Percentiles rank a stretch among this genome's conserved stretches.
These are phyloP conservation scores for Phlyctochytrium planicorne DNA, from an alignment of 192 early-diverging fungal species.

Conservation along the genomic window DNA sequence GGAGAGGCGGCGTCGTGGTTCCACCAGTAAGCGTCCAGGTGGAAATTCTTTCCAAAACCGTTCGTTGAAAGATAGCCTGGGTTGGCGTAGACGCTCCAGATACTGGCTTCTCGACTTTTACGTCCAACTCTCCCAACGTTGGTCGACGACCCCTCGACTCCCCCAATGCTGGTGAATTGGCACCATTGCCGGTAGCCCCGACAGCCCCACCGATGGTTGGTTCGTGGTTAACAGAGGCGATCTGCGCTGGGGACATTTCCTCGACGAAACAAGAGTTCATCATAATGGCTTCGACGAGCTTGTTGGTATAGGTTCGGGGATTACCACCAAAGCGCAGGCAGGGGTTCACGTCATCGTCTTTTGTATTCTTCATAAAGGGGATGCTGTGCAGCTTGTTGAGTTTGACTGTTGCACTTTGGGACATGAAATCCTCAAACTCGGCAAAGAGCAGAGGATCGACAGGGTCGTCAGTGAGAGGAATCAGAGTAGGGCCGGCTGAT, in stretches of 20 bases:
- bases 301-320: slow-evolving; percentile 82
- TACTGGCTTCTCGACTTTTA: background rate
- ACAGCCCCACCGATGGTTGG: background rate
- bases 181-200: background rate
- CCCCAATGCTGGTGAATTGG: background rate
- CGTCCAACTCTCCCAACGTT: too few species aligned
- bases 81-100: slow-evolving; percentile 8
- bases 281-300: slow-evolving; percentile 89
- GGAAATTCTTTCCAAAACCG: slow-evolving; percentile 18
- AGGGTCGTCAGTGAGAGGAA: background rate
- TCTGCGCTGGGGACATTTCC: slow-evolving; percentile 63
- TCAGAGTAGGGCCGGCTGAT: background rate
- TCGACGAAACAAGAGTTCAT: slow-evolving; percentile 90
- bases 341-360: slow-evolving; percentile 87
- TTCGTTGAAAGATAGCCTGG: slow-evolving; percentile 16
- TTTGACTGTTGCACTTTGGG: slow-evolving; percentile 59
- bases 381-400: slow-evolving; percentile 76
- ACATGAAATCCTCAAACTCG: slow-evolving; percentile 86
- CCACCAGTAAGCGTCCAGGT: slow-evolving; percentile 4
- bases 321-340: slow-evolving; percentile 93
- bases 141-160: background rate
- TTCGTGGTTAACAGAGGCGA: slow-evolving; percentile 10
- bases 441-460: slow-evolving; percentile 74
- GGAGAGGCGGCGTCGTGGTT: slow-evolving; percentile 3
- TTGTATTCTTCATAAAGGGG: slow-evolving; percentile 83